Percentiles rank a stretch among this genome's conserved stretches.
phyloP scores from a whole-genome alignment of 1,284 basidiomycete species.

The Erythrobasidium hasegawianum region DNA sequence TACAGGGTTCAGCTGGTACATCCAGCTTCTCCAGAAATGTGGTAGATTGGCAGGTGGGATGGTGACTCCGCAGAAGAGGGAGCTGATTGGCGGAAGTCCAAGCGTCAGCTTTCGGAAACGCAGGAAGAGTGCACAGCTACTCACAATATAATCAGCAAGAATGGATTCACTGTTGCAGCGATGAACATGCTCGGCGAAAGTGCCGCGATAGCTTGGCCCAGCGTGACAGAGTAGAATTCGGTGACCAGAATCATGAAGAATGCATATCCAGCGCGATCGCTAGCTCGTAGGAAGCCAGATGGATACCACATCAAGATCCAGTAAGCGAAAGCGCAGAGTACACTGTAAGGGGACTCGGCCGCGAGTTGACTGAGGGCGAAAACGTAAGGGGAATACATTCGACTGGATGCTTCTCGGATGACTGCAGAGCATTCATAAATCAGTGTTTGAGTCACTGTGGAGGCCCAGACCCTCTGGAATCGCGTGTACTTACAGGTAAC shows the following conservation, averaged over 20 bases:
- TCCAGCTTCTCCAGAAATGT: constrained; percentile 70
- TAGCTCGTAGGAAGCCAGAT: constrained; percentile 57
- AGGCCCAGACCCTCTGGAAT: too few relatives aligned
- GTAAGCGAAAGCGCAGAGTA: constrained; percentile 65
- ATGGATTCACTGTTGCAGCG: constrained; percentile 75
- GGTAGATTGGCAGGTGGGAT: constrained; percentile 56
- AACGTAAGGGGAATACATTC: constrained; percentile 68
- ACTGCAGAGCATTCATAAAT: constrained; percentile 50
- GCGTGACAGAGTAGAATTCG: constrained; percentile 68
- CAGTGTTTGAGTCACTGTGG: too few relatives aligned
- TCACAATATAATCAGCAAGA: constrained; percentile 66
- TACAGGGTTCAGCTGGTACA: constrained; percentile 55
- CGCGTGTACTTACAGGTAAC: constrained; percentile 37
- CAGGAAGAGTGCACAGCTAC: too few relatives aligned
- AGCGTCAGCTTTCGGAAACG: too few relatives aligned
- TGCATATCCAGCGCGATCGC: constrained; percentile 63
- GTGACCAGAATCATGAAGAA: constrained; percentile 67
- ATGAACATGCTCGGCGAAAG: constrained; percentile 65
- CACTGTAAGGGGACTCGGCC: constrained; percentile 74
- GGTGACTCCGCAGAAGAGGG: constrained; percentile 43
- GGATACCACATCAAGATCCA: constrained; percentile 62
- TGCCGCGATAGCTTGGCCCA: constrained; percentile 68
- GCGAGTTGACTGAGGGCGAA: constrained; percentile 69
- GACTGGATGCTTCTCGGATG: constrained; percentile 59
- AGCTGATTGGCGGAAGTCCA: constrained; percentile 32